Percentiles rank a stretch among this genome's conserved stretches.
Conservation (phyloP, 1,284 basidiomycete species). For the Phaffia rhodozyma region DNA sequence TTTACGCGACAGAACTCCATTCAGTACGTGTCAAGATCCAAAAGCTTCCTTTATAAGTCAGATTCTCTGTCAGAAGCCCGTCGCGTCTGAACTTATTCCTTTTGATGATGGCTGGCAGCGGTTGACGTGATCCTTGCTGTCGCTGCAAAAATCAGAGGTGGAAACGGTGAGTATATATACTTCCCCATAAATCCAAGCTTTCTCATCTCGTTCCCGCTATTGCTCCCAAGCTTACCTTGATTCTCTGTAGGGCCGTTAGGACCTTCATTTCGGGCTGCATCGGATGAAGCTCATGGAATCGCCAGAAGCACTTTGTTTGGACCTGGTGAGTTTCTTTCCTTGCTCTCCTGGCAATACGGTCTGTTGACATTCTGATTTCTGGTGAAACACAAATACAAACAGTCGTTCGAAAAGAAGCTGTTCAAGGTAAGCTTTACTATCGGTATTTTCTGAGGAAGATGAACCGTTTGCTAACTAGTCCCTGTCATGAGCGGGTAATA, state of each 20-base stretch:
- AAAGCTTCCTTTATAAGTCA: not conserved
- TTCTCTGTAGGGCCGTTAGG: slow-evolving; percentile 47
- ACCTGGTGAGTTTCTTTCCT: slow-evolving; percentile 34
- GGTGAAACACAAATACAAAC: no score
- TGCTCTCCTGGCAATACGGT: no score
- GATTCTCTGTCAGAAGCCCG: not conserved
- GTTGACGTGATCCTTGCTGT: slow-evolving; percentile 82
- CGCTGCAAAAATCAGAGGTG: slow-evolving; percentile 78
- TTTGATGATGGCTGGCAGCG: slow-evolving; percentile 15
- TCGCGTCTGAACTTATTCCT: not conserved
- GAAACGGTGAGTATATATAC: slow-evolving; percentile 26
- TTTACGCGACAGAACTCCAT: slow-evolving; percentile 76
- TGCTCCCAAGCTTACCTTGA: no score
- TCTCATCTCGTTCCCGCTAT: no score
- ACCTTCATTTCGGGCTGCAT: slow-evolving; percentile 72
- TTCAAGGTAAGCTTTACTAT: slow-evolving; percentile 52
- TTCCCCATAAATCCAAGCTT: no score
- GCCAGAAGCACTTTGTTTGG: slow-evolving; percentile 84
- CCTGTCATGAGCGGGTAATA: no score
- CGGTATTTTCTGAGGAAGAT: no score
- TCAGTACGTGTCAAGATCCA: slow-evolving; percentile 39
- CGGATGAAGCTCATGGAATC: slow-evolving; percentile 88
- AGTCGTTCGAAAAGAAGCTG: slow-evolving; percentile 82
- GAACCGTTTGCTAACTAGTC: no score
- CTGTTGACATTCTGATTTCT: no score